These are phyloP conservation scores for Paspalum notatum DNA, from an alignment of 176 grass and related monocot species.

Conservation along the genomic window DNA sequence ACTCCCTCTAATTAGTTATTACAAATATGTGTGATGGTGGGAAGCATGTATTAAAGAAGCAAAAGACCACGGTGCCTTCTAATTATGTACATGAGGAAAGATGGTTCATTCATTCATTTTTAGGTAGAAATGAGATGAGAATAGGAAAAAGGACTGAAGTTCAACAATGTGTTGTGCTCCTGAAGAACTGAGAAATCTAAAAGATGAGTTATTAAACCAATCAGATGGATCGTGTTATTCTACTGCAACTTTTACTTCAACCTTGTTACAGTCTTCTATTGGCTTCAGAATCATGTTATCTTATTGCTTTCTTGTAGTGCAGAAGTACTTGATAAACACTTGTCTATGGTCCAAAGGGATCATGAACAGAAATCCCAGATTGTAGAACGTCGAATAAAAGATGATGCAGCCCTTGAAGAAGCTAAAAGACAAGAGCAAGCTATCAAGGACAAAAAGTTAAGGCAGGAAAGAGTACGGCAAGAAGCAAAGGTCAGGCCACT, in stretches of 20 bases:
- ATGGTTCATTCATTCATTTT: not conserved
- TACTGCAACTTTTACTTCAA: not conserved
- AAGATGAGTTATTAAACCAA: not conserved
- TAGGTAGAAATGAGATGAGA: not conserved
- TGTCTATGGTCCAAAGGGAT: constrained; percentile 80
- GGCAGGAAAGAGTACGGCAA: constrained; percentile 73
- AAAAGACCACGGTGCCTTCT: not conserved
- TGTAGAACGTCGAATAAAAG: constrained; percentile 85
- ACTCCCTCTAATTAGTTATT: not conserved
- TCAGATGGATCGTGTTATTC: not conserved
- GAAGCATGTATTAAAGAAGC: not conserved
- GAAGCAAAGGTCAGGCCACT: constrained; percentile 28
- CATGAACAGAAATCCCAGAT: constrained; percentile 88
- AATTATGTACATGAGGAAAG: not conserved
- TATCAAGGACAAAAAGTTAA: constrained; percentile 73
- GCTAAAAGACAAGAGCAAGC: constrained; percentile 78
- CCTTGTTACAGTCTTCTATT: constrained; percentile 24
- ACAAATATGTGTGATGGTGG: not conserved
- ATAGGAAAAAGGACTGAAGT: not conserved
- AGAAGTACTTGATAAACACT: constrained; percentile 85
- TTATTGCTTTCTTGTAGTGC: constrained; percentile 74
- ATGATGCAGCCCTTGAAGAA: constrained; percentile 90
- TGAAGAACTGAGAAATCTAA: not conserved
- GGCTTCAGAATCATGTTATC: constrained; percentile 27
- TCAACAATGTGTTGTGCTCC: not conserved